Evolutionary conservation across 768 basidiomycete species (phyloP).

Genomic region (Rhodotorula sphaerocarpa): DNA sequence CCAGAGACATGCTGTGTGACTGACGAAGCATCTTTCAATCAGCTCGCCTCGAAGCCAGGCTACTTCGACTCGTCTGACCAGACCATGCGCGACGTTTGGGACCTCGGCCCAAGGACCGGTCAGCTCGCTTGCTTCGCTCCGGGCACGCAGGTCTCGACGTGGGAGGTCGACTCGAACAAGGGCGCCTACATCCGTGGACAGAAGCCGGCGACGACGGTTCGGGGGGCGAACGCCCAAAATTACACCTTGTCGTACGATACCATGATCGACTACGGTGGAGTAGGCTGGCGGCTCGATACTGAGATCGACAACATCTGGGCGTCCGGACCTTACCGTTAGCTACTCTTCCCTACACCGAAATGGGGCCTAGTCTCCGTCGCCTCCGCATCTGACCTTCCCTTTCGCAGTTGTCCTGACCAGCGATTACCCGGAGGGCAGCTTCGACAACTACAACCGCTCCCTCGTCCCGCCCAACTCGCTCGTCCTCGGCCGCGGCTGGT

Average conservation of each 20-base stretch:
- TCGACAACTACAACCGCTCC: background rate
- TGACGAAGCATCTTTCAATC: background rate
- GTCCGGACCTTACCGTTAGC: background rate
- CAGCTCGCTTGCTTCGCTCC: background rate
- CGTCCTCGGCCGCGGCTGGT: background rate
- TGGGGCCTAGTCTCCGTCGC: too few species aligned
- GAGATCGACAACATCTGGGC: constrained; percentile 1
- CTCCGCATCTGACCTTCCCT: too few species aligned
- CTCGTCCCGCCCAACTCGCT: constrained; percentile 1
- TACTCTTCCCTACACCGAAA: background rate
- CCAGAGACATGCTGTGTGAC: background rate
- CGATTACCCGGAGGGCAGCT: background rate
- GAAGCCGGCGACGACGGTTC: background rate
- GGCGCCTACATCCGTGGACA: constrained; percentile 1
- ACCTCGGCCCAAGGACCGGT: background rate
- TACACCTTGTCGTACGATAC: constrained; percentile 4
- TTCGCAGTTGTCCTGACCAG: background rate
- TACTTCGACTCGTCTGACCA: background rate
- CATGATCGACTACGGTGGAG: background rate
- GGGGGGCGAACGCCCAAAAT: background rate
- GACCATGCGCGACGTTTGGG: background rate
- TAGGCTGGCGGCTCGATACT: background rate
- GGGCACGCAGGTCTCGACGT: background rate
- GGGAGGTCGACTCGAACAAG: background rate
- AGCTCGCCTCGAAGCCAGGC: background rate